Conservation (phyloP, 139 green algal genomes). For the Chlamydomonas sp. region DNA sequence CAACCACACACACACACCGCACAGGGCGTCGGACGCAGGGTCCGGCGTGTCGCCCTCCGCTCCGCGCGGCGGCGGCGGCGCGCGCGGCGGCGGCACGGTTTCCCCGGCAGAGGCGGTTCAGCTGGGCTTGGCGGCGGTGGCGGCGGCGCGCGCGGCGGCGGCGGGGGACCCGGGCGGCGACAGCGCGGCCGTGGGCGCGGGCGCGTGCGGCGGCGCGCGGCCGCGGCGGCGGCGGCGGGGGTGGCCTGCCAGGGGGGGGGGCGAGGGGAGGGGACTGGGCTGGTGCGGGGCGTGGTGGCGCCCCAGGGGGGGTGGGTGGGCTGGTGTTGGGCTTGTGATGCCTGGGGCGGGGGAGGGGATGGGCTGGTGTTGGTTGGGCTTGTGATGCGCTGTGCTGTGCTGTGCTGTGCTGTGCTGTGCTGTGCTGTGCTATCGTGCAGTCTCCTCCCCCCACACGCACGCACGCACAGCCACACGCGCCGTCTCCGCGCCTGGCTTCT, state of each 20-base stretch:
- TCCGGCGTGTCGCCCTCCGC: too few relatives aligned
- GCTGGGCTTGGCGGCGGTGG: neutral
- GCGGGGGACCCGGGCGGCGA: neutral
- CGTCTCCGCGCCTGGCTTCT: too few relatives aligned
- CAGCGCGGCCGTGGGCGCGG: too few relatives aligned
- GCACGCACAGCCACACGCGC: neutral
- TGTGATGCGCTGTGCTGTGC: too few relatives aligned
- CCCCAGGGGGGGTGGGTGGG: neutral
- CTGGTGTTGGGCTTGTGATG: neutral
- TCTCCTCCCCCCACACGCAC: neutral
- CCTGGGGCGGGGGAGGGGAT: neutral
- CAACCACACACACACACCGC: conserved; percentile 14
- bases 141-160: neutral
- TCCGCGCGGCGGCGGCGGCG: too few relatives aligned
- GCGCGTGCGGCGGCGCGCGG: too few relatives aligned
- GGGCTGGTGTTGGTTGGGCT: too few relatives aligned
- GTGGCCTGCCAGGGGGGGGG: neutral
- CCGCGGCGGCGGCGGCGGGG: neutral
- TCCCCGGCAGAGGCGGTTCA: too few relatives aligned
- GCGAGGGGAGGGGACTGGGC: neutral
- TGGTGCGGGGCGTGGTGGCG: neutral
- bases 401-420: too few relatives aligned
- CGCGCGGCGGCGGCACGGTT: too few relatives aligned
- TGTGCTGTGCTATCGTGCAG: too few relatives aligned
- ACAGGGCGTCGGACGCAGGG: too few relatives aligned